Base-by-base conservation (phyloP, 495 filamentous ascomycete genomes). In the Penicillium pancosmium region DNA sequence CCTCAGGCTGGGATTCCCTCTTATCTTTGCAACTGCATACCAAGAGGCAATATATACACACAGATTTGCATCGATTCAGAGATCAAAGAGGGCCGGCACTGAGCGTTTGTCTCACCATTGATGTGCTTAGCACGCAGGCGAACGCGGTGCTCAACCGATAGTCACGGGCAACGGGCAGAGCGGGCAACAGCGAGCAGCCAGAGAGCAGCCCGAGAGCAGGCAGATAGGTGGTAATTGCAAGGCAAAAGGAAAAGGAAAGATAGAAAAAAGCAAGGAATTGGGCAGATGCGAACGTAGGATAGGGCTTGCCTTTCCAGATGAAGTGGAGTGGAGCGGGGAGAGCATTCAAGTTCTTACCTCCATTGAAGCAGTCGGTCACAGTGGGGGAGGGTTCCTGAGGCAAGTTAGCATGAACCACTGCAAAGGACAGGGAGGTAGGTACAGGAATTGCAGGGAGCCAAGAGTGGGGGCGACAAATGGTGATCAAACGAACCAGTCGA, bases 31-130 rank as follows among this genome's bases (percentile, higher is more conserved):
- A 51, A 21, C 57, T 57, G 55, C 41, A 52, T 52, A 21, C 34
- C 59, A 58, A 48, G 35, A 50, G 27, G 25, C 41, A 44, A 44
- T 44, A 44, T 43, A 21, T 25, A 18, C 38, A 27, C 19, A 31
- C 33, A 27, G 19, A 36, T 11, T 47, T 61, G 35, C 38, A 54
- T 56, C 56, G 43, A 55, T 49, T 25, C 56, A 35, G 52, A 50
- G 27, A 51, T 33, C 12, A 52, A 46, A 54, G 50, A 50, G 52
- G 10, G 13, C 50, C 56, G 58, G 64, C 52, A 62, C 54, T 52
- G 56, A 61, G 62, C 54, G 52, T 58, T 49, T 59, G 64, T 67
- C 61, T 69, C 59, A 69, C 67, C 62, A 53, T 44, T 50, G 60
- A 54, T 40, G 57, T 61, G 55, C 55, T 50, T 40, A 40, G 57